These are phyloP conservation scores for Paraphoma chrysanthemicola DNA, from an alignment of 2,329 filamentous ascomycete species.

Conservation along the genomic window DNA sequence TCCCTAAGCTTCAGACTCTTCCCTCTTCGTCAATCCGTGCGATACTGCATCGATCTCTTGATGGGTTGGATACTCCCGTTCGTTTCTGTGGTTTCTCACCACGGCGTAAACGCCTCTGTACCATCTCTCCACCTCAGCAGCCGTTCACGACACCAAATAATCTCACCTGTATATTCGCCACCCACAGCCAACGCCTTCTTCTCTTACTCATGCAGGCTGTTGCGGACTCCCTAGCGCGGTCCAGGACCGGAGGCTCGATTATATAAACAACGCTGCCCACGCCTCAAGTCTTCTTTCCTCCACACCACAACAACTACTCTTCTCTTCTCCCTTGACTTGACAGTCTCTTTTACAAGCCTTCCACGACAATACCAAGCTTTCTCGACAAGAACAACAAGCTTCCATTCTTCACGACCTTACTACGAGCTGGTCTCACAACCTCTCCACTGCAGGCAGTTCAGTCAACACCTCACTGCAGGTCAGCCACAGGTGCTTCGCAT, in stretches of 20 bases:
- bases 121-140: not conserved
- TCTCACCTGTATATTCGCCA: not conserved
- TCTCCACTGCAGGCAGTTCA: slow-evolving; percentile 21
- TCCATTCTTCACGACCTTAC: slow-evolving; percentile 2
- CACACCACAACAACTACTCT: slow-evolving; percentile 20
- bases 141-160: slow-evolving; percentile 2
- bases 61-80: not conserved
- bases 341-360: slow-evolving; percentile 5
- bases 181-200: not conserved
- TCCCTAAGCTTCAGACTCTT: no score
- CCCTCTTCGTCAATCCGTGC: no score
- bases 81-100: not conserved
- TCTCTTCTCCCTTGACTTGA: slow-evolving; percentile 8
- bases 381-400: slow-evolving; percentile 4
- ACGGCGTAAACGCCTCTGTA: not conserved
- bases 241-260: not conserved
- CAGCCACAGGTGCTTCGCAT: slow-evolving; percentile 17
- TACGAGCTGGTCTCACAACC: slow-evolving; percentile 18
- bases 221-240: not conserved
- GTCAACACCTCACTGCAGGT: slow-evolving; percentile 22
- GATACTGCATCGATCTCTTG: not conserved
- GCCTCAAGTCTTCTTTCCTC: slow-evolving; percentile 15
- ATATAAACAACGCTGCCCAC: slow-evolving; percentile 23
- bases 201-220: slow-evolving; percentile 10
- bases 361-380: not conserved